These are phyloP conservation scores for Pilatotrama ljubarskyi DNA, from an alignment of 768 basidiomycete species.

Conservation along the genomic window DNA sequence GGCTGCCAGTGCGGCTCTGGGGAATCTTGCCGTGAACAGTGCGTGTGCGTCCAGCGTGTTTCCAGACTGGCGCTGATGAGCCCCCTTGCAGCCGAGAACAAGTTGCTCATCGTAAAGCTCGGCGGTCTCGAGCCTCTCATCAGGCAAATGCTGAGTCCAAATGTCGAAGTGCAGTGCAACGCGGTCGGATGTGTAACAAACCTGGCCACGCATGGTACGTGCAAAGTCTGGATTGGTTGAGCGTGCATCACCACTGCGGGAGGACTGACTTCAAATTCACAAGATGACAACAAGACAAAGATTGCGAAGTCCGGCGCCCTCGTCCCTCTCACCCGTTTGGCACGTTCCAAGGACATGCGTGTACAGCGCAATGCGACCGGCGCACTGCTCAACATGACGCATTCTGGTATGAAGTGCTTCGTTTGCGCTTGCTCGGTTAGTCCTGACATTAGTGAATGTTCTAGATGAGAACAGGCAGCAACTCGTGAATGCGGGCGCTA, in stretches of 20 bases:
- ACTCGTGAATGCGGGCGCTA: constrained; percentile 96
- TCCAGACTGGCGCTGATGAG: constrained; percentile 18
- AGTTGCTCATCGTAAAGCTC: constrained; percentile 95
- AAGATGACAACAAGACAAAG: constrained; percentile 99
- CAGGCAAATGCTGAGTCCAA: constrained; percentile 97
- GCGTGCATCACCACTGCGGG: not conserved
- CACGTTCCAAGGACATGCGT: constrained; percentile 98
- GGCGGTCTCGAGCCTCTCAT: constrained; percentile 98
- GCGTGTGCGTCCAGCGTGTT: constrained; percentile 38
- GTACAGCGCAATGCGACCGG: constrained; percentile 99
- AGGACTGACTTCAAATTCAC: not conserved
- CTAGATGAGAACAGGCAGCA: constrained; percentile 98
- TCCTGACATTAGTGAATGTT: constrained; percentile 3
- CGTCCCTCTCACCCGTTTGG: constrained; percentile 92
- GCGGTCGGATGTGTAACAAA: constrained; percentile 99
- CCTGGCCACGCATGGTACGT: constrained; percentile 92
- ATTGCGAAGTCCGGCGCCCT: constrained; percentile 99
- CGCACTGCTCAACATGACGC: constrained; percentile 98
- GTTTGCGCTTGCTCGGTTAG: not conserved
- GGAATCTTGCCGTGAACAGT: constrained; percentile 98
- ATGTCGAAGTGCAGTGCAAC: constrained; percentile 99
- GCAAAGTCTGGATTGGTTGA: not conserved
- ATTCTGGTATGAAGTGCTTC: constrained; percentile 68
- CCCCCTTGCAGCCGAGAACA: constrained; percentile 82
- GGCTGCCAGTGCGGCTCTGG: constrained; percentile 95